Base-by-base conservation (phyloP, 768 basidiomycete species). In the Lactarius sanguifluus region DNA sequence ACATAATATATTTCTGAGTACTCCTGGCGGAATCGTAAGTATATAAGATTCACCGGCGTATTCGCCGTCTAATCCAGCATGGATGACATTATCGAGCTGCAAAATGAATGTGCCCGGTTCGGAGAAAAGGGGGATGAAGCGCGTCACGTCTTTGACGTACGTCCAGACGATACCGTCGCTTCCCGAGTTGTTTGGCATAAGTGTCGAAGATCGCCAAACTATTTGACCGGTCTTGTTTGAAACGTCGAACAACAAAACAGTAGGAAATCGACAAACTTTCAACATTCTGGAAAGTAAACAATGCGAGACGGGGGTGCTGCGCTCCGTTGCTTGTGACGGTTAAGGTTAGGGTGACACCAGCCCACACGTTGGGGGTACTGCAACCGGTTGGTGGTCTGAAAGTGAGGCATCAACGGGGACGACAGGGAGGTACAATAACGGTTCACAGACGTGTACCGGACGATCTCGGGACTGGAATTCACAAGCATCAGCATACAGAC, bases 131-230 rank as follows among this genome's bases (percentile, higher is more conserved):
- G 89, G 88, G 5, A 81, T 82, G 67, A 87, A 92, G 25, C 84
- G 84, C 9, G 89, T 88, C 32, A 88, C 88, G 70, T 92, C 91
- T 73, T 92, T 92, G 70, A 85, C 74, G 61, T 82, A 86, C 0
- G 89, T 90, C 90, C 90, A 92, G 58, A 90, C 86, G 66, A 92
- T 91, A 12, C 90, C 91, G 57, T 84, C 80, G 3, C 82, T 80
- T 16, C 32, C 32, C 32, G 4, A 32, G 32, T 70, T 2, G 36
- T 3, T 71, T 0, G 91, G 91, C 74, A 92, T 90, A 0, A 90
- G 86, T 20, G 90, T 92, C 0, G 89, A 91, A 23, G 88, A 91
- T 43, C 91, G 81, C 91, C 90, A 91, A 57, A 91, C 88, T 90
- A 56, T 23, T 52, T 25, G 16, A n/a, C 28, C 47, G 47, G 9